A percentile compares a stretch with the other conserved stretches of the same genome.
Evolutionary conservation across 345 rosid genomes (phyloP).

Genomic region (Corymbia maculata): DNA sequence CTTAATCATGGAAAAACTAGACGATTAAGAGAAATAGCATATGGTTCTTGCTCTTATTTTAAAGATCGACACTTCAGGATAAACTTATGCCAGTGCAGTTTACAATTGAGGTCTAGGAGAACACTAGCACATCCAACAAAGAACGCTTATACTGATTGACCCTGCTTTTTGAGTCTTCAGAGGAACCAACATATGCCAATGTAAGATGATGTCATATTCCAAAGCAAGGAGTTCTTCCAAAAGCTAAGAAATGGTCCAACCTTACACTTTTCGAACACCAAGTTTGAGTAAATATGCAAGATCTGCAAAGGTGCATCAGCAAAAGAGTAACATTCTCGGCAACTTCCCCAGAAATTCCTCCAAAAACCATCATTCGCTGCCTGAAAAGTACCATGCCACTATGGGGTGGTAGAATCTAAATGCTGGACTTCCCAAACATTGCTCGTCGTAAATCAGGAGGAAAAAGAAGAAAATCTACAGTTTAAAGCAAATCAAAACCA

Average conservation of each 20-base stretch:
- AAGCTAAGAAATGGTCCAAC: not conserved
- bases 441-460: not conserved
- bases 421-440: not conserved
- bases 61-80: not conserved
- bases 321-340: not conserved
- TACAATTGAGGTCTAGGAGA: not conserved
- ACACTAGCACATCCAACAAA: not conserved
- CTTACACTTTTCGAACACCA: not conserved
- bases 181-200: not conserved
- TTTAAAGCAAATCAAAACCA: slow-evolving; percentile 6
- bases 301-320: not conserved
- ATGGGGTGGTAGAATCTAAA: not conserved
- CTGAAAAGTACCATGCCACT: not conserved
- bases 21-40: not conserved
- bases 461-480: not conserved
- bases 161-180: not conserved
- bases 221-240: not conserved
- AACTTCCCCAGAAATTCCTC: not conserved
- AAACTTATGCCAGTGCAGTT: not conserved
- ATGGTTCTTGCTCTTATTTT: not conserved
- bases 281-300: not conserved
- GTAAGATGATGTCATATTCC: not conserved
- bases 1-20: not conserved
- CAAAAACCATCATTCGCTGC: not conserved
- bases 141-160: not conserved